Base-by-base conservation (phyloP, 1,139 yeast genomes). In the Saccharomyces hybrid region DNA sequence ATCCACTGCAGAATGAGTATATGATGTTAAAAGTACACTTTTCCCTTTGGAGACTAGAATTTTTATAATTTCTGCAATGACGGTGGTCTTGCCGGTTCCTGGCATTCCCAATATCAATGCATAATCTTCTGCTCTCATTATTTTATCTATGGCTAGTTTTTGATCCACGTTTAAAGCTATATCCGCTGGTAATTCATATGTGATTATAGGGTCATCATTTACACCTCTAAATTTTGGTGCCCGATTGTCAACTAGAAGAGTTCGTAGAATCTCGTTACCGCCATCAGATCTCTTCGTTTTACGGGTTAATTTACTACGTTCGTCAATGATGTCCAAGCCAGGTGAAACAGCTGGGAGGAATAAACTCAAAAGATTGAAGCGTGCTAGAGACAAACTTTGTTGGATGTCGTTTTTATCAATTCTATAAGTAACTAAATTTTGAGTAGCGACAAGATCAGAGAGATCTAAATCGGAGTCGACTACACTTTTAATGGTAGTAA, bases 71-170 rank as follows among this genome's bases (percentile, higher is more conserved):
- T 85, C 84, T 0, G 95, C 88, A 57, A 93, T 88, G 0, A 91
- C 86, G 0, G 98, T 91, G 0, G 99, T 93, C 67, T 95, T 93
- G 14, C 99, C 99, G 0, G 99, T 93, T 1, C 99, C 99, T 0
- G 99, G 99, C 99, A 95, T 93, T 1, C 99, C 99, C 55, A 91
- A 73, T 34, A 93, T 80, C 60, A 93, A 75, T 2, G 93, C 76
- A 67, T 88, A 93, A 66, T 91, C 96, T 52, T 84, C 71, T 0
- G 95, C 79, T 19, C 77, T 69, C 53, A 89, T 67, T 0, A 83
- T 89, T 60, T 77, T 79, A 11, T 81, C 78, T 48, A 93, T 77
- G 0, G 98, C 98, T 1, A 59, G 62, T 4, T 73, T 59, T 66
- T 93, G 99, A 63, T 89, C 96, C 0, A 68, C 64, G 63, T 93